Percentiles rank a stretch among this genome's conserved stretches.
Evolutionary conservation across 305 asterid genomes (phyloP).

Genomic region (Stenogyne calaminthoides): DNA sequence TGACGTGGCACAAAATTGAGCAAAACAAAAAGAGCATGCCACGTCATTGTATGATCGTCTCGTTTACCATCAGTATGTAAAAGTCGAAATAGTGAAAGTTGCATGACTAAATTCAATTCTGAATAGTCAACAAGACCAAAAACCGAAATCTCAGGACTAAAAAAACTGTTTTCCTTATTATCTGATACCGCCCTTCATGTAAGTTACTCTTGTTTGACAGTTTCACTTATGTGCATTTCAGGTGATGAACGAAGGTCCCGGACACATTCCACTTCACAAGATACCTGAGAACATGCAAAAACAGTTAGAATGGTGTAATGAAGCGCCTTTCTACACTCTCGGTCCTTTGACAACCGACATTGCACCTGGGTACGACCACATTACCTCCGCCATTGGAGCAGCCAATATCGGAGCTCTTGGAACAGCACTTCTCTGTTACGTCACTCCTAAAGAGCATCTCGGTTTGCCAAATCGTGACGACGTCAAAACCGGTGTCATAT

Average conservation of each 20-base stretch:
- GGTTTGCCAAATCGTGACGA: slow-evolving; percentile 89
- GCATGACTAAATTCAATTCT: neutral
- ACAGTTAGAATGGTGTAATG: slow-evolving; percentile 92
- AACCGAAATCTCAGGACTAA: neutral
- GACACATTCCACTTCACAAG: slow-evolving; percentile 90
- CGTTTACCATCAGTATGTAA: neutral
- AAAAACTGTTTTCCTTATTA: neutral
- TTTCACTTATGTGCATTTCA: slow-evolving; percentile 33
- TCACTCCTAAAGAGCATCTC: slow-evolving; percentile 93
- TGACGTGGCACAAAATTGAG: neutral
- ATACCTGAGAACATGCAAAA: slow-evolving; percentile 96
- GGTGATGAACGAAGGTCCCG: slow-evolving; percentile 99
- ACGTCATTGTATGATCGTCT: neutral
- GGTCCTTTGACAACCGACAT: slow-evolving; percentile 93
- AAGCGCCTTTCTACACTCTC: slow-evolving; percentile 94
- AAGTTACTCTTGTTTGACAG: neutral
- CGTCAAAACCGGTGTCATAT: slow-evolving; percentile 82
- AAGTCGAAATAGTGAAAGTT: neutral
- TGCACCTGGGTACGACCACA: slow-evolving; percentile 94
- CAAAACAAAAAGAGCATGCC: neutral
- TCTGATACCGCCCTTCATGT: neutral
- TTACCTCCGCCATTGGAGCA: slow-evolving; percentile 96
- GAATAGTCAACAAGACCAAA: neutral
- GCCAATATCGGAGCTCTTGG: slow-evolving; percentile 98
- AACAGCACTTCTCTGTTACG: slow-evolving; percentile 89